Conservation (phyloP, 768 basidiomycete species). For the Cystobasidium tubakii region DNA sequence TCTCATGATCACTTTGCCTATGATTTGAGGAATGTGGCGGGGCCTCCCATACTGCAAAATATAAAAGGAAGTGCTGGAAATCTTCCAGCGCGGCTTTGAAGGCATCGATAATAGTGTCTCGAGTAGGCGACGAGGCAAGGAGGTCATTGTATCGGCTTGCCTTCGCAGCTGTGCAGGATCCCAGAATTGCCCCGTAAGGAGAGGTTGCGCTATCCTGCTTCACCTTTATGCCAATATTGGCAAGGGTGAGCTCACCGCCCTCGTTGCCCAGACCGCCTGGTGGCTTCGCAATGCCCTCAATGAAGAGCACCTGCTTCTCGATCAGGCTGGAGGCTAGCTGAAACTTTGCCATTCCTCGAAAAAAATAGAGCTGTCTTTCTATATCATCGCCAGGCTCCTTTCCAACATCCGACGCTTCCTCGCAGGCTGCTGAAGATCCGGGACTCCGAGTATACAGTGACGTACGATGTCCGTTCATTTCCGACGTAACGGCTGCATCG, state of each 20-base stretch:
- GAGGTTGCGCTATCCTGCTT: neutral
- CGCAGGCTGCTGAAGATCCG: slow-evolving; percentile 26
- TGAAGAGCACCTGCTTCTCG: slow-evolving; percentile 63
- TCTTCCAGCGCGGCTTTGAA: slow-evolving; percentile 73
- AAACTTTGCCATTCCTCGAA: slow-evolving; percentile 74
- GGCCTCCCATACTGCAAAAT: slow-evolving; percentile 54
- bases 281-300: slow-evolving; percentile 59
- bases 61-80: slow-evolving; percentile 72
- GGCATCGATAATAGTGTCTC: slow-evolving; percentile 59
- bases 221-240: slow-evolving; percentile 59
- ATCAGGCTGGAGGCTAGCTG: slow-evolving; percentile 71
- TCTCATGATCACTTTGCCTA: neutral
- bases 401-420: slow-evolving; percentile 40
- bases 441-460: slow-evolving; percentile 3
- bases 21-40: slow-evolving; percentile 1
- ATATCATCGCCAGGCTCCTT: slow-evolving; percentile 73
- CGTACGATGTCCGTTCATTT: neutral
- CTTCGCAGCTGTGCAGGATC: slow-evolving; percentile 57
- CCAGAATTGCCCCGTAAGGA: slow-evolving; percentile 60
- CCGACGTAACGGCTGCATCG: neutral
- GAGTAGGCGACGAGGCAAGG: slow-evolving; percentile 58
- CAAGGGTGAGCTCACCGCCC: slow-evolving; percentile 69
- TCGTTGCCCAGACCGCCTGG: slow-evolving; percentile 57
- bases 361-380: slow-evolving; percentile 74
- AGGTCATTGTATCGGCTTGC: slow-evolving; percentile 60